phyloP scores from a whole-genome alignment of 2,329 filamentous ascomycete species.

The Pyricularia grisea region DNA sequence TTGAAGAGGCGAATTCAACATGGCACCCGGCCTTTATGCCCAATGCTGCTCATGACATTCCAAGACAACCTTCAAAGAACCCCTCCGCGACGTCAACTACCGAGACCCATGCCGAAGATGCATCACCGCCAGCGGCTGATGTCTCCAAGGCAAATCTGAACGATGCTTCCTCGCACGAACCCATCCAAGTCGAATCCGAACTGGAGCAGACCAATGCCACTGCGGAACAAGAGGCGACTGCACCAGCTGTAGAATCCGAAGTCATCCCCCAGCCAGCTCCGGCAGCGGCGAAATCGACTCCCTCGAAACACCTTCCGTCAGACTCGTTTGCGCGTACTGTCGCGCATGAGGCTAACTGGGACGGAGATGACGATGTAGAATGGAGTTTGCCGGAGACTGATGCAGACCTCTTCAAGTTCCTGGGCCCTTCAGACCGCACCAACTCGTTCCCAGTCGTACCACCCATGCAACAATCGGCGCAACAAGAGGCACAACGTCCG shows the following conservation, averaged over 20 bases:
- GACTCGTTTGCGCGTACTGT: slow-evolving; percentile 57
- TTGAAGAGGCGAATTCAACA: slow-evolving; percentile 30
- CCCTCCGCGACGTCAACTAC: neutral
- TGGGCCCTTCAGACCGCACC: slow-evolving; percentile 46
- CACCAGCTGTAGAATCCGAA: slow-evolving; percentile 2
- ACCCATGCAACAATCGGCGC: slow-evolving; percentile 21
- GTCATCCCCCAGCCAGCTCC: slow-evolving; percentile 16
- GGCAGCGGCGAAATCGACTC: slow-evolving; percentile 7
- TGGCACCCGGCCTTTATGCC: slow-evolving; percentile 46
- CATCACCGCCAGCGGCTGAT: neutral
- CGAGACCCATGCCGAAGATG: neutral
- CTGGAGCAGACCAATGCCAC: neutral
- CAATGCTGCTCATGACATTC: slow-evolving; percentile 21
- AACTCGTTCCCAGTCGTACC: slow-evolving; percentile 56
- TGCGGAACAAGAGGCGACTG: neutral
- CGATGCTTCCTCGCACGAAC: neutral
- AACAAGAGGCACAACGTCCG: slow-evolving; percentile 13
- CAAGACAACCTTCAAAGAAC: neutral
- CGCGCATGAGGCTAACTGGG: slow-evolving; percentile 51
- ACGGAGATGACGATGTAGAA: slow-evolving; percentile 46
- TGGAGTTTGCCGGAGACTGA: slow-evolving; percentile 43
- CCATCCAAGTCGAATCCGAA: neutral
- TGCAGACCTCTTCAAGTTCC: slow-evolving; percentile 50
- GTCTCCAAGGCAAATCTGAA: neutral
- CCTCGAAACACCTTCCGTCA: slow-evolving; percentile 46